These are phyloP conservation scores for Irpex sp. DNA, from an alignment of 1,284 basidiomycete genomes.

Conservation along the genomic window DNA sequence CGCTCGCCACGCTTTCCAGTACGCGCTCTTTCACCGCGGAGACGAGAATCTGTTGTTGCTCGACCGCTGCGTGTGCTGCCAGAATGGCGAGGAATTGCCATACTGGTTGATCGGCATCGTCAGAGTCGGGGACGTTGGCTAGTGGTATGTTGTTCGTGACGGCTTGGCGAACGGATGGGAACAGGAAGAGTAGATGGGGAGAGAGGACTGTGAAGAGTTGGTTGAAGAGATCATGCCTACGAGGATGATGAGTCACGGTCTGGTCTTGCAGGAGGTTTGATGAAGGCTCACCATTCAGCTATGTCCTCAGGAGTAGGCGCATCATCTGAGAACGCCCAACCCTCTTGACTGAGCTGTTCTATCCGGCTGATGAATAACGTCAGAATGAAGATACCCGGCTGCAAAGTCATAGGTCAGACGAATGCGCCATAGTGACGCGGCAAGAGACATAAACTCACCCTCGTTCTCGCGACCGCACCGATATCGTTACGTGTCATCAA, in stretches of 20 bases:
- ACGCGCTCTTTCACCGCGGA: slow-evolving; percentile 89
- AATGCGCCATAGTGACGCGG: neutral
- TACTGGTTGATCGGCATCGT: slow-evolving; percentile 85
- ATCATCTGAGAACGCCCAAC: slow-evolving; percentile 29
- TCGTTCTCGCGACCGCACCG: slow-evolving; percentile 67
- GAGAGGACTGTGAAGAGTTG: slow-evolving; percentile 80
- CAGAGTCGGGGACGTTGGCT: slow-evolving; percentile 39
- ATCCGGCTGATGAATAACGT: slow-evolving; percentile 92
- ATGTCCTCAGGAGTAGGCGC: slow-evolving; percentile 70
- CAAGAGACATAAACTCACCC: slow-evolving; percentile 46
- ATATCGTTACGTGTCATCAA: slow-evolving; percentile 83
- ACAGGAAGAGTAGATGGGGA: slow-evolving; percentile 75
- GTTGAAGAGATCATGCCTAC: slow-evolving; percentile 80
- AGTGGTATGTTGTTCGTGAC: slow-evolving; percentile 33
- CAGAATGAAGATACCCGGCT: slow-evolving; percentile 92
- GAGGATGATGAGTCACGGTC: slow-evolving; percentile 6
- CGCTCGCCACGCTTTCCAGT: slow-evolving; percentile 79
- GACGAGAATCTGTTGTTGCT: slow-evolving; percentile 87
- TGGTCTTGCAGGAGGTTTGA: neutral
- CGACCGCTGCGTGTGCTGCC: slow-evolving; percentile 80
- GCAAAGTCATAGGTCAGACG: slow-evolving; percentile 3
- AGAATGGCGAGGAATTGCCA: slow-evolving; percentile 92
- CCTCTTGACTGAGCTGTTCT: slow-evolving; percentile 78
- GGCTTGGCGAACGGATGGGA: slow-evolving; percentile 85
- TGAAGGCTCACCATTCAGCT: slow-evolving; percentile 72